These are phyloP conservation scores for Physcomitrellopsis africana DNA, from an alignment of 225 moss, liverwort and hornwort species.

Conservation along the genomic window DNA sequence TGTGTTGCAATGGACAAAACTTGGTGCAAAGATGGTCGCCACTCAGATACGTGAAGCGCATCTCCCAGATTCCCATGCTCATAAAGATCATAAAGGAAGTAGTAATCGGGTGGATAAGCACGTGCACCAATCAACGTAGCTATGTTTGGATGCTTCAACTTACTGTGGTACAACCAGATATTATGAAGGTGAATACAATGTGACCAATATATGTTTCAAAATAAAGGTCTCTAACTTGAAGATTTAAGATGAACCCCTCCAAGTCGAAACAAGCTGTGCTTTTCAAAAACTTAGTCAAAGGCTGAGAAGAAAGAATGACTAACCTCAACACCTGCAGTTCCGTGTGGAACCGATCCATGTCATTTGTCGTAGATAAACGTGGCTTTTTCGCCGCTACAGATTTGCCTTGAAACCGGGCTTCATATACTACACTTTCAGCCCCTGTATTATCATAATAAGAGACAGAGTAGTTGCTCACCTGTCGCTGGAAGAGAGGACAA, in stretches of 20 bases:
- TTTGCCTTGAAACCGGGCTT: conserved; percentile 51
- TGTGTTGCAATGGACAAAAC: conserved; percentile 54
- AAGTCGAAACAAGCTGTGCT: not conserved
- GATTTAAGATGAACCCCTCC: conserved; percentile 16
- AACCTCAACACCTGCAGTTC: conserved; percentile 65
- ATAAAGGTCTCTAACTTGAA: conserved; percentile 9
- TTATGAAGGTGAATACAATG: not conserved
- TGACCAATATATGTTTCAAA: not conserved
- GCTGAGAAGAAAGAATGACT: not conserved
- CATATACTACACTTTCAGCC: conserved; percentile 67
- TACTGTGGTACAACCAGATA: conserved; percentile 34
- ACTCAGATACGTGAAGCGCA: conserved; percentile 70
- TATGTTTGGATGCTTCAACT: conserved; percentile 61
- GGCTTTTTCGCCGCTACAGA: conserved; percentile 69
- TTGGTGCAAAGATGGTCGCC: conserved; percentile 61
- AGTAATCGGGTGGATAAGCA: conserved; percentile 70
- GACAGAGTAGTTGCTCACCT: too few relatives aligned
- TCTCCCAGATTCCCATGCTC: conserved; percentile 66
- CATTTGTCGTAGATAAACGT: conserved; percentile 56
- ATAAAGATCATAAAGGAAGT: conserved; percentile 57
- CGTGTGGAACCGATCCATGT: conserved; percentile 64
- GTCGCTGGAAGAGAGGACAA: too few relatives aligned
- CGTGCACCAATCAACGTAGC: conserved; percentile 64
- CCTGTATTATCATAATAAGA: too few relatives aligned
- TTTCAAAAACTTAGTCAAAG: conserved; percentile 6